phyloP scores from a whole-genome alignment of 192 early-diverging fungal genomes.

The Linnemannia schmuckeri region DNA sequence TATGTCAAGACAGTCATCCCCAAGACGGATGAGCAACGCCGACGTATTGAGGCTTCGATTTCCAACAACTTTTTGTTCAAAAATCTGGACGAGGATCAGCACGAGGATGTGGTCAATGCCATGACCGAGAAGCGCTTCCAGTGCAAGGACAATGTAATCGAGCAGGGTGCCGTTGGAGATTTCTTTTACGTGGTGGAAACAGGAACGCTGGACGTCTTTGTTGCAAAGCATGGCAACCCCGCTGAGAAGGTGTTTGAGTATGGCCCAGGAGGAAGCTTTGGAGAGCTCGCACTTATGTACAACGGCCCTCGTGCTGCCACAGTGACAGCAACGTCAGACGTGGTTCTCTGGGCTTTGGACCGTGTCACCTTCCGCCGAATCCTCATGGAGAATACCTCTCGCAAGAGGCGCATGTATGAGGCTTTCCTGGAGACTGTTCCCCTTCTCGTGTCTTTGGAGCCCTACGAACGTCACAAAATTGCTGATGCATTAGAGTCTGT shows the following conservation, averaged over 20 bases:
- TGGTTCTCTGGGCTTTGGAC: slow-evolving; percentile 96
- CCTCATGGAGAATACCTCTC: slow-evolving; percentile 97
- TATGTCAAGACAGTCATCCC: slow-evolving; percentile 90
- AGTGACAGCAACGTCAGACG: slow-evolving; percentile 85
- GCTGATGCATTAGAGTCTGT: slow-evolving; percentile 97
- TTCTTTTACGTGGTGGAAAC: slow-evolving; percentile 98
- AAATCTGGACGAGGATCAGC: slow-evolving; percentile 95
- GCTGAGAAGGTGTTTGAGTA: slow-evolving; percentile 85
- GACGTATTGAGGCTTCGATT: slow-evolving; percentile 86
- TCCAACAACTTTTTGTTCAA: slow-evolving; percentile 94
- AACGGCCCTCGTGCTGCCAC: slow-evolving; percentile 98
- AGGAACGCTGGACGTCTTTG: slow-evolving; percentile 93
- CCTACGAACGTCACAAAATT: slow-evolving; percentile 99
- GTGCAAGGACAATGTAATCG: slow-evolving; percentile 83
- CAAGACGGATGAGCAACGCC: slow-evolving; percentile 88
- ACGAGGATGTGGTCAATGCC: slow-evolving; percentile 93
- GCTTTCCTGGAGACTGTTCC: slow-evolving; percentile 94
- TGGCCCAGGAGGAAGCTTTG: slow-evolving; percentile 91
- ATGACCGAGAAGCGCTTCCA: slow-evolving; percentile 92
- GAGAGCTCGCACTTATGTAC: slow-evolving; percentile 99
- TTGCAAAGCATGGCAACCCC: slow-evolving; percentile 74
- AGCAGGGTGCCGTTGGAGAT: slow-evolving; percentile 96
- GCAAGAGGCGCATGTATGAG: slow-evolving; percentile 97
- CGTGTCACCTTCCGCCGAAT: slow-evolving; percentile 97
- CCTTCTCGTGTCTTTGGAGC: slow-evolving; percentile 88